phyloP scores from a whole-genome alignment of 192 early-diverging fungal species.

The Physocladia obscura region DNA sequence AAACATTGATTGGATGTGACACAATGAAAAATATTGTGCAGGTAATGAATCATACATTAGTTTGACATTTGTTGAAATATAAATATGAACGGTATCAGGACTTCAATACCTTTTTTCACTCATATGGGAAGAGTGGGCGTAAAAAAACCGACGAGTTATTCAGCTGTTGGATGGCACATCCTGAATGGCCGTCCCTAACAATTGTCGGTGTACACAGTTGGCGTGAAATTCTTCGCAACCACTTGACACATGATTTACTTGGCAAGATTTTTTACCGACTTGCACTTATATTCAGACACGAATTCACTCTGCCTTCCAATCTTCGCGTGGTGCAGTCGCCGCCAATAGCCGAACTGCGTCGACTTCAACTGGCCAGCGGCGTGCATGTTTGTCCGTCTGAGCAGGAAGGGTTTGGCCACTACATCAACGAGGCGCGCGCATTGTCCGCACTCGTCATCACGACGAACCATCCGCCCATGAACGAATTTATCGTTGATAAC shows the following conservation, averaged over 20 bases:
- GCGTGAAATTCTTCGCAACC: too few relatives aligned
- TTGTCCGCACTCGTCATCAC: conserved; percentile 1
- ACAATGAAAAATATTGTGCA: not conserved
- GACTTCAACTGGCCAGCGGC: not conserved
- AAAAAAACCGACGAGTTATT: conserved; percentile 2
- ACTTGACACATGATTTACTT: too few relatives aligned
- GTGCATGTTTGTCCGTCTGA: conserved; percentile 18
- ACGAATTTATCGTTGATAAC: conserved; percentile 16
- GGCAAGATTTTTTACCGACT: too few relatives aligned
- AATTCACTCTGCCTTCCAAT: too few relatives aligned
- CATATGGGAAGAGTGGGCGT: not conserved
- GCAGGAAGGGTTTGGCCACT: conserved; percentile 24
- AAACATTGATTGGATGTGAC: not conserved
- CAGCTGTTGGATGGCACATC: conserved; percentile 12
- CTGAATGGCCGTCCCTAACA: conserved; percentile 19
- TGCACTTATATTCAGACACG: too few relatives aligned
- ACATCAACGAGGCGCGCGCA: conserved; percentile 18
- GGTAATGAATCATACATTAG: not conserved
- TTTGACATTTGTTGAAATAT: not conserved
- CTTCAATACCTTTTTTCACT: conserved; percentile 17
- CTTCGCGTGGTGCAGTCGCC: too few relatives aligned
- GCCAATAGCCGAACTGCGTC: not conserved
- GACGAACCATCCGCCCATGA: conserved; percentile 19
- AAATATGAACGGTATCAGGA: not conserved
- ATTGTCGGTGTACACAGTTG: too few relatives aligned